Evolutionary conservation across 345 rosid genomes (phyloP).

Genomic region (Acer negundo): DNA sequence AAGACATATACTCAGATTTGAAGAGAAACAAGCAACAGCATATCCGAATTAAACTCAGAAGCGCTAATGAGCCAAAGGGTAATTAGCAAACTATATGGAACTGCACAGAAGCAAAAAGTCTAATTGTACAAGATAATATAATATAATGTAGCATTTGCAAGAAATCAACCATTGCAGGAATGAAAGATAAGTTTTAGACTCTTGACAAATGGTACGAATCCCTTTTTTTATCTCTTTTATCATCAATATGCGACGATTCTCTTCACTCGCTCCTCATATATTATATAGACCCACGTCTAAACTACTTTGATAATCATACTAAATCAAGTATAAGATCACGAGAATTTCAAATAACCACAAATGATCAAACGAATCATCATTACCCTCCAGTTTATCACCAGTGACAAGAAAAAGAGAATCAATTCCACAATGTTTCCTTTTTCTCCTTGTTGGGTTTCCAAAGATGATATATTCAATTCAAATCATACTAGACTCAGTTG

Average conservation of each 20-base stretch:
- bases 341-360: neutral
- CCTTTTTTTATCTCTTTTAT: slow-evolving; percentile 1
- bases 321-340: neutral
- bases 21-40: neutral
- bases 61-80: neutral
- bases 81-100: neutral
- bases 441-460: neutral
- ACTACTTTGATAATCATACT: slow-evolving; percentile 2
- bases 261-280: neutral
- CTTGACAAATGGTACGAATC: neutral
- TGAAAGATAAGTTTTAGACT: neutral
- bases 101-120: neutral
- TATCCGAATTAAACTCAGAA: neutral
- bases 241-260: neutral
- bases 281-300: neutral
- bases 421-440: neutral
- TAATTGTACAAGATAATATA: neutral
- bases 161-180: neutral
- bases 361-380: neutral
- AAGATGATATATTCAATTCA: neutral
- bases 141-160: neutral
- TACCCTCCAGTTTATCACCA: neutral
- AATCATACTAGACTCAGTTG: slow-evolving; percentile 1
- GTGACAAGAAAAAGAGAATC: neutral
- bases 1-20: neutral